A percentile compares a stretch with the other conserved stretches of the same genome.
Evolutionary conservation across 225 moss, liverwort and hornwort species (phyloP).

Genomic region (Takakia lepidozioides): DNA sequence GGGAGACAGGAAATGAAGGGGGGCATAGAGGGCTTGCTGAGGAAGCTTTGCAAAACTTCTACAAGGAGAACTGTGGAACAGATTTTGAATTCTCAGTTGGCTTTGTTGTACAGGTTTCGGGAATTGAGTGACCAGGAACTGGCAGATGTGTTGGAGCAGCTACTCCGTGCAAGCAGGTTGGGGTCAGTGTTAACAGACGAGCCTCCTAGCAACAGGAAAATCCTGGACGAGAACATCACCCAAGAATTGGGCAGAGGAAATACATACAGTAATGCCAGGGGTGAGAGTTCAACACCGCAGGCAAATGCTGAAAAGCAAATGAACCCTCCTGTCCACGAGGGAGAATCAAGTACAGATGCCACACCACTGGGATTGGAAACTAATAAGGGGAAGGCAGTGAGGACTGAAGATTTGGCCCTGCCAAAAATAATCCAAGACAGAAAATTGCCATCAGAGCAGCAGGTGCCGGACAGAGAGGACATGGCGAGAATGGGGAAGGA

Average conservation of each 20-base stretch:
- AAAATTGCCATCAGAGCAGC: neutral
- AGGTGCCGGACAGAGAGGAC: too few species aligned
- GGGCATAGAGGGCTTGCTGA: too few species aligned
- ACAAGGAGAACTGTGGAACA: too few species aligned
- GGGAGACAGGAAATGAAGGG: too few species aligned
- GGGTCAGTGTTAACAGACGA: constrained; percentile 2
- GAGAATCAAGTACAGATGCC: too few species aligned
- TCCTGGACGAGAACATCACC: neutral
- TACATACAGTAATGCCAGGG: neutral
- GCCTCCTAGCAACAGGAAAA: neutral
- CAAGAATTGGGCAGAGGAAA: constrained; percentile 1
- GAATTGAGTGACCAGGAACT: constrained; percentile 17
- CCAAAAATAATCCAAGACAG: neutral
- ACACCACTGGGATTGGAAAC: too few species aligned
- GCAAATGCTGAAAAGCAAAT: too few species aligned
- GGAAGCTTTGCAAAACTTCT: too few species aligned
- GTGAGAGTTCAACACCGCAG: neutral
- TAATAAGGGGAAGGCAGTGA: too few species aligned
- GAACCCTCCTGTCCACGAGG: too few species aligned
- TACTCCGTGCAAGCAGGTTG: constrained; percentile 8
- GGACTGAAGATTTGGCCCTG: too few species aligned
- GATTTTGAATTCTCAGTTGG: neutral
- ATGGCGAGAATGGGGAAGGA: constrained; percentile 1
- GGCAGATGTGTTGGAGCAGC: constrained; percentile 14
- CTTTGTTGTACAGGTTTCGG: constrained; percentile 7